Evolutionary conservation across 495 filamentous ascomycete genomes (phyloP).

Genomic region (Penicillium coffeae): DNA sequence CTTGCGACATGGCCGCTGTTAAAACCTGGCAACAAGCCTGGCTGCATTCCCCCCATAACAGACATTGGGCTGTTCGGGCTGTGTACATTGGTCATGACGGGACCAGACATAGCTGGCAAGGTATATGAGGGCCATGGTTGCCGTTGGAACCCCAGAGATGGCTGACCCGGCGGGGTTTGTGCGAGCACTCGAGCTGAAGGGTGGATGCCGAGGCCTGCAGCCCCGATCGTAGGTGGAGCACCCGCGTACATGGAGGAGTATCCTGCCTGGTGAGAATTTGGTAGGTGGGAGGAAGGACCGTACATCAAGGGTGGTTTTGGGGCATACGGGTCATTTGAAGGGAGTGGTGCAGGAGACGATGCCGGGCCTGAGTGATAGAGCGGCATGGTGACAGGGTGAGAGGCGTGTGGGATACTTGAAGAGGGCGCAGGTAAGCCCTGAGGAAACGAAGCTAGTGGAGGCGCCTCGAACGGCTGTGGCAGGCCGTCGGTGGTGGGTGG

Average conservation of each 20-base stretch:
- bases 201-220: conserved; percentile 57
- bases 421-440: conserved; percentile 47
- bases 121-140: conserved; percentile 55
- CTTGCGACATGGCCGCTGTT: conserved; percentile 55
- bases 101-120: conserved; percentile 58
- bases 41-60: conserved; percentile 61
- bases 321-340: conserved; percentile 59
- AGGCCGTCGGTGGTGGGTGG: conserved; percentile 44
- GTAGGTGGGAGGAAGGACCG: conserved; percentile 53
- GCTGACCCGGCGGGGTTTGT: conserved; percentile 48
- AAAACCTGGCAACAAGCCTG: conserved; percentile 45
- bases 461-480: conserved; percentile 58
- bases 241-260: conserved; percentile 54
- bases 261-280: conserved; percentile 57
- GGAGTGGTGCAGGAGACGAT: conserved; percentile 57
- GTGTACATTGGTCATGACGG: conserved; percentile 75
- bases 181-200: conserved; percentile 53
- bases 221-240: conserved; percentile 54
- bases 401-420: conserved; percentile 24
- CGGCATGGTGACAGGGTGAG: conserved; percentile 19
- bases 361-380: conserved; percentile 45
- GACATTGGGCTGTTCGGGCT: conserved; percentile 66
- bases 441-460: conserved; percentile 54
- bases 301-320: conserved; percentile 54
- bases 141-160: conserved; percentile 40